These are phyloP conservation scores for Panaeolus papilionaceus DNA, from an alignment of 768 basidiomycete species.

Conservation along the genomic window DNA sequence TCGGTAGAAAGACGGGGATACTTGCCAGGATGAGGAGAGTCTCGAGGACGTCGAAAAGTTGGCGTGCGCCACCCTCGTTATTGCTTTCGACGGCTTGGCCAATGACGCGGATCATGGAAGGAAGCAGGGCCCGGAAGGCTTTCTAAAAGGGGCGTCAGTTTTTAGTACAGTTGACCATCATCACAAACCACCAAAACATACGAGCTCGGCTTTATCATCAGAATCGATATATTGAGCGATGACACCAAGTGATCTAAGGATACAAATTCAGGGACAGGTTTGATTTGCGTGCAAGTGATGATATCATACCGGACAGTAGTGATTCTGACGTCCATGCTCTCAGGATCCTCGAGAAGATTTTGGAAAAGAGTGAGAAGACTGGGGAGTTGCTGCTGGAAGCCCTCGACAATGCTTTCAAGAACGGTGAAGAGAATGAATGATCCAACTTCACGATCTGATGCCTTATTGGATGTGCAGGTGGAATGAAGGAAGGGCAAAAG, in stretches of 20 bases:
- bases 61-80: conserved; percentile 83
- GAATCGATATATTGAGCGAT: conserved; percentile 91
- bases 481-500: conserved; percentile 89
- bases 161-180: background rate
- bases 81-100: conserved; percentile 79
- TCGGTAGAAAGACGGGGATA: conserved; percentile 15
- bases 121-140: conserved; percentile 87
- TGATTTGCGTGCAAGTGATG: conserved; percentile 8
- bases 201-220: conserved; percentile 88
- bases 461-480: conserved; percentile 70
- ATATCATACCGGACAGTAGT: conserved; percentile 77
- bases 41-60: conserved; percentile 95
- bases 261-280: conserved; percentile 1
- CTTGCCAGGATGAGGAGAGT: conserved; percentile 90
- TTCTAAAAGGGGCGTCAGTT: conserved; percentile 50
- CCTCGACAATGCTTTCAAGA: conserved; percentile 89
- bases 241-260: conserved; percentile 78
- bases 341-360: conserved; percentile 75
- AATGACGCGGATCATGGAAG: conserved; percentile 88
- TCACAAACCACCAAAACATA: conserved; percentile 44
- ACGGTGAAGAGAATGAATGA: conserved; percentile 90
- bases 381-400: conserved; percentile 78
- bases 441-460: conserved; percentile 89
- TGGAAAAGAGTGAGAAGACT: conserved; percentile 84
- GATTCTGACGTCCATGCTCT: conserved; percentile 89